A percentile compares a stretch with the other conserved stretches of the same genome.
Conservation (phyloP, 192 early-diverging fungal species). For the Coemansia sp. region DNA sequence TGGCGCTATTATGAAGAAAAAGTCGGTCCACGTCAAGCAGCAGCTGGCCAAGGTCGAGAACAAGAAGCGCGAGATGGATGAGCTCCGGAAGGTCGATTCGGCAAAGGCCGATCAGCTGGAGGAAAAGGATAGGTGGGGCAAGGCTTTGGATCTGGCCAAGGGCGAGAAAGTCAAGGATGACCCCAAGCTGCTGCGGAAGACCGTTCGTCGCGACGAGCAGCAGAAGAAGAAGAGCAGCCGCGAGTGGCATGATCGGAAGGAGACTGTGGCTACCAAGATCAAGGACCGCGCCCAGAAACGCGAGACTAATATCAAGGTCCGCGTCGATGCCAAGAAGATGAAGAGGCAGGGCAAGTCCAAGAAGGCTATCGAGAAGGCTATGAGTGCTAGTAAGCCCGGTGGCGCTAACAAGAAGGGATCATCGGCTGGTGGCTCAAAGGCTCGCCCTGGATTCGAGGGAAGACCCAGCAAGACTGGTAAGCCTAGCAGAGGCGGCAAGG, state of each 20-base stretch:
- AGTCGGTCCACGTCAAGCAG: conserved; percentile 55
- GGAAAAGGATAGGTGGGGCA: conserved; percentile 82
- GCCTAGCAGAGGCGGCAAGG: conserved; percentile 18
- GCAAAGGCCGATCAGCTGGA: conserved; percentile 68
- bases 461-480: conserved; percentile 7
- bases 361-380: conserved; percentile 58
- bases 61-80: conserved; percentile 75
- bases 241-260: conserved; percentile 81
- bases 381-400: conserved; percentile 18
- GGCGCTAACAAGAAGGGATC: conserved; percentile 13
- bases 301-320: conserved; percentile 80
- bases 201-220: conserved; percentile 81
- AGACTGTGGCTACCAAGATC: conserved; percentile 63
- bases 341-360: conserved; percentile 70
- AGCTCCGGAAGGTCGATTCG: conserved; percentile 63
- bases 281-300: conserved; percentile 77
- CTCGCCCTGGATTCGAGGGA: conserved; percentile 54
- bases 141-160: conserved; percentile 74
- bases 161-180: conserved; percentile 96
- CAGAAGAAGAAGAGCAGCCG: conserved; percentile 81
- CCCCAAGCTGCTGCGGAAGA: conserved; percentile 85
- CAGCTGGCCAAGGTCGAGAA: conserved; percentile 68
- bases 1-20: conserved; percentile 51
- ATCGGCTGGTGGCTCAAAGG: conserved; percentile 20
- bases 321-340: conserved; percentile 75